Conservation (phyloP, 2,329 filamentous ascomycete species). For the Nemania sp. region DNA sequence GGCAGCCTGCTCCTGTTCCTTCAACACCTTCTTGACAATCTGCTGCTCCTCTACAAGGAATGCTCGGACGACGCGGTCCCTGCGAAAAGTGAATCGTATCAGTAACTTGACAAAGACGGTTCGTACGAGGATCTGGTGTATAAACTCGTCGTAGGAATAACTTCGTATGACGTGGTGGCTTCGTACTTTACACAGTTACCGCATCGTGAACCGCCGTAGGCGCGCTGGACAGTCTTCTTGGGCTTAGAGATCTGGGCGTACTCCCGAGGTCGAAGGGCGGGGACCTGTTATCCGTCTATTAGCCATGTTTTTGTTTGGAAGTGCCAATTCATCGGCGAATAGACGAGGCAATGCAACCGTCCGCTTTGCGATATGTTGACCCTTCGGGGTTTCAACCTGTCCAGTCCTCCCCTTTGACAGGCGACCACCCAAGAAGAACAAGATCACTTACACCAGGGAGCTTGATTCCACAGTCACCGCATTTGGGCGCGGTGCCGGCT, state of each 20-base stretch:
- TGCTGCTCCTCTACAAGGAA: conserved; percentile 99
- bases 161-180: neutral
- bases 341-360: neutral
- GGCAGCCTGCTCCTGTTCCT: conserved; percentile 84
- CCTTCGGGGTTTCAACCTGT: neutral
- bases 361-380: neutral
- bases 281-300: conserved; percentile 63
- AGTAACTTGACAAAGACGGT: neutral
- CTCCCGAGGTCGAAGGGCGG: conserved; percentile 96
- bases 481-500: conserved; percentile 95
- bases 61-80: conserved; percentile 92
- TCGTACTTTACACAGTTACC: conserved; percentile 84
- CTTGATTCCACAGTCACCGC: conserved; percentile 98
- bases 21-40: conserved; percentile 99
- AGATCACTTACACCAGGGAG: conserved; percentile 86
- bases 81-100: conserved; percentile 6
- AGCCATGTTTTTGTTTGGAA: neutral
- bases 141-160: neutral
- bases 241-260: conserved; percentile 96
- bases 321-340: neutral
- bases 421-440: neutral
- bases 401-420: neutral
- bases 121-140: neutral
- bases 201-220: conserved; percentile 98
- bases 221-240: conserved; percentile 98